These are phyloP conservation scores for Zarea fungicola DNA, from an alignment of 2,329 filamentous ascomycete genomes.

Conservation along the genomic window DNA sequence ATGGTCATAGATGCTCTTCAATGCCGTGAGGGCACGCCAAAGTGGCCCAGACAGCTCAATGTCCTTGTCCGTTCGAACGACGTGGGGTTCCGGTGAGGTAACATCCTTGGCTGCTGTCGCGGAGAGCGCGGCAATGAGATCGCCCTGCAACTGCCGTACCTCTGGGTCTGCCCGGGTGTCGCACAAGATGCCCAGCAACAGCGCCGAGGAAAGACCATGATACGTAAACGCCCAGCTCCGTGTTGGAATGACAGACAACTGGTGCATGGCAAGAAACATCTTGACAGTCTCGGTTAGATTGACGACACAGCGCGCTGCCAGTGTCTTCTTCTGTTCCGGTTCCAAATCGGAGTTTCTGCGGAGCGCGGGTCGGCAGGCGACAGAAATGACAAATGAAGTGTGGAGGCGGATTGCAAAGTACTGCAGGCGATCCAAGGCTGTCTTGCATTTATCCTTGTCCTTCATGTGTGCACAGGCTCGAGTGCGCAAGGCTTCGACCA, in stretches of 20 bases:
- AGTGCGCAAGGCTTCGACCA: constrained; percentile 46
- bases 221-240: constrained; percentile 65
- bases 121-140: constrained; percentile 58
- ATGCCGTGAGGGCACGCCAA: constrained; percentile 53
- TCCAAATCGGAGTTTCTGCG: constrained; percentile 49
- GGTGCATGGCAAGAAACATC: constrained; percentile 66
- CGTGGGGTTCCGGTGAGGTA: constrained; percentile 47
- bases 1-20: constrained; percentile 63
- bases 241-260: constrained; percentile 60
- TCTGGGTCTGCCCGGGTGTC: constrained; percentile 60
- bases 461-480: constrained; percentile 48
- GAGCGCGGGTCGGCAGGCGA: constrained; percentile 58
- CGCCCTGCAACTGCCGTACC: constrained; percentile 57
- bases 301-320: constrained; percentile 55
- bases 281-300: constrained; percentile 61
- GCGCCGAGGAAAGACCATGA: constrained; percentile 59
- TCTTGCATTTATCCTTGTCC: constrained; percentile 58
- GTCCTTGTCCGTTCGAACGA: constrained; percentile 51
- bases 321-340: constrained; percentile 45
- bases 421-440: constrained; percentile 57
- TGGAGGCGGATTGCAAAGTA: constrained; percentile 61
- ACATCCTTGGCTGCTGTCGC: constrained; percentile 59
- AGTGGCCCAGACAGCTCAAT: constrained; percentile 59
- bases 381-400: constrained; percentile 60
- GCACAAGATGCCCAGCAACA: constrained; percentile 57